Base-by-base conservation (phyloP, 1,284 basidiomycete species). In the Cystobasidiaceae sp. region DNA sequence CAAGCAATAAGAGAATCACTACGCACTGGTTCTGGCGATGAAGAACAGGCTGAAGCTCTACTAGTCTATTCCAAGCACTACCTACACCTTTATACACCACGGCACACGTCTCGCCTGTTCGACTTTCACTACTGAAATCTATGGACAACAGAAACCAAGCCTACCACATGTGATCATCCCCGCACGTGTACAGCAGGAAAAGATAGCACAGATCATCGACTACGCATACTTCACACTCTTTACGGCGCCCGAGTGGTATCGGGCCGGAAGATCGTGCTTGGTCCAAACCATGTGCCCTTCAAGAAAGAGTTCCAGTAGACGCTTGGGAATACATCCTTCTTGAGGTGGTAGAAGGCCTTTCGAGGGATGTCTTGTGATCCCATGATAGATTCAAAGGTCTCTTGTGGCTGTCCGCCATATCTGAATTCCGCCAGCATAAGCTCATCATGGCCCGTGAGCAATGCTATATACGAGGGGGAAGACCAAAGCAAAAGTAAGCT, bases 221-320 rank as follows among this genome's bases (percentile, higher is more conserved):
- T n/a, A n/a, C n/a, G n/a, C n/a, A n/a, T n/a, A n/a, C n/a, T n/a
- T n/a, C n/a, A n/a, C n/a, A n/a, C n/a, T n/a, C n/a, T 30, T 44
- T 32, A 56, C 21, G 43, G 21, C 13, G 56, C 43, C 34, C 34
- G 34, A 17, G 49, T 64, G 23, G 61, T 64, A 25, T 64, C 50
- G 21, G 61, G 61, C n/a, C 52, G 25, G 32, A 48, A 45, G 21
- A 56, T 34, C 23, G 41, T 43, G 15, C 51, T 49, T 8, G 61
- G 61, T 5, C 61, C 61, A 45, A 27, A 64, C 79, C 79, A 80
- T 25, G 73, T 75, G 17, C 82, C 82, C 73, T 82, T 81, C 74
- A 91, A 85, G 84, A 91, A 88, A 65, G 82, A 80, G 69, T 86
- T 85, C 84, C 88, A 97, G 81, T 97, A 97, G 0, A 83, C 85